Evolutionary conservation across 495 filamentous ascomycete genomes (phyloP).

Genomic region (Melanomma pulvis-pyrius): DNA sequence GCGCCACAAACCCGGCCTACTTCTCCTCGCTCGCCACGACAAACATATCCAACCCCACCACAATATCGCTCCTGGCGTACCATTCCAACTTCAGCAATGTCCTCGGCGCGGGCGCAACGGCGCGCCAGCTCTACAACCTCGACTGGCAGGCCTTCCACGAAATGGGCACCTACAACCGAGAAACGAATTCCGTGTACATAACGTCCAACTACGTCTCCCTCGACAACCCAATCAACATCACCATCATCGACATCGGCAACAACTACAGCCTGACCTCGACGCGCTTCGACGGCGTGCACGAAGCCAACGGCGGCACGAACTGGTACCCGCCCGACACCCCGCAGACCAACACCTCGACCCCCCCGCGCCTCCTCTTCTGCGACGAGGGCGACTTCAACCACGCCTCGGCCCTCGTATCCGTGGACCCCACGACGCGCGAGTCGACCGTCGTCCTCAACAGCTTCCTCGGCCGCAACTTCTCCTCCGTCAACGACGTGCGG

Average conservation of each 20-base stretch:
- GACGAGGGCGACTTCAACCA: slow-evolving; percentile 41
- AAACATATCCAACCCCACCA: slow-evolving; percentile 25
- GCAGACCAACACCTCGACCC: slow-evolving; percentile 31
- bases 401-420: slow-evolving; percentile 32
- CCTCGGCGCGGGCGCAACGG: slow-evolving; percentile 39
- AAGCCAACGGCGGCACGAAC: slow-evolving; percentile 43
- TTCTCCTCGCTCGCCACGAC: slow-evolving; percentile 35
- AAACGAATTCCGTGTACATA: slow-evolving; percentile 58
- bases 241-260: slow-evolving; percentile 37
- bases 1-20: slow-evolving; percentile 39
- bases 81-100: slow-evolving; percentile 39
- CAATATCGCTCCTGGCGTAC: slow-evolving; percentile 41
- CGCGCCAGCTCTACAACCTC: slow-evolving; percentile 34
- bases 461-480: slow-evolving; percentile 42
- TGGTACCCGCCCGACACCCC: slow-evolving; percentile 35
- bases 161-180: slow-evolving; percentile 58
- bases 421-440: slow-evolving; percentile 41
- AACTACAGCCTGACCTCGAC: slow-evolving; percentile 47
- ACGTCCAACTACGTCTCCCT: slow-evolving; percentile 55
- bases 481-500: slow-evolving; percentile 40
- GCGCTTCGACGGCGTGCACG: slow-evolving; percentile 39
- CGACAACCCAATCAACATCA: slow-evolving; percentile 43
- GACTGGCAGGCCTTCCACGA: slow-evolving; percentile 56
- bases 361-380: slow-evolving; percentile 41
- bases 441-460: slow-evolving; percentile 38